A percentile compares a stretch with the other conserved stretches of the same genome.
phyloP scores from a whole-genome alignment of 2,329 filamentous ascomycete species.

The Colletotrichum sp. region DNA sequence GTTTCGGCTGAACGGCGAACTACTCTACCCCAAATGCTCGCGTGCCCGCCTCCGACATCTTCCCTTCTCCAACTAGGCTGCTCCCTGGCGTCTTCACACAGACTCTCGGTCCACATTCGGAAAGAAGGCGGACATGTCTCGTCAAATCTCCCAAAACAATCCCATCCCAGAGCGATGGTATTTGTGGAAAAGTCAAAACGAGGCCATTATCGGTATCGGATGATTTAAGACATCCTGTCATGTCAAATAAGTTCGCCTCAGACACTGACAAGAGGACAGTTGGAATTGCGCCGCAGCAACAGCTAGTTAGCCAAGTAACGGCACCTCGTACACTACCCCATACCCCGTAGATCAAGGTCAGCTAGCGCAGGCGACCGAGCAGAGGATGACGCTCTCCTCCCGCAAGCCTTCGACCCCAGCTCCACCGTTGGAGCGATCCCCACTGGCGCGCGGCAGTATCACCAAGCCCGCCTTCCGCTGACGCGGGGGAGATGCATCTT shows the following conservation, averaged over 20 bases:
- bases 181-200: background rate
- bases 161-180: background rate
- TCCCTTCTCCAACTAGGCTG: background rate
- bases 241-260: background rate
- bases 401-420: background rate
- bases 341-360: constrained; percentile 1
- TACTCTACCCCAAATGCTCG: background rate
- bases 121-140: background rate
- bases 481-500: background rate
- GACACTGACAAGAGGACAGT: background rate
- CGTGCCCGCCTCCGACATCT: background rate
- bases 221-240: background rate
- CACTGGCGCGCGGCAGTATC: background rate
- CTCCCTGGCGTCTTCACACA: background rate
- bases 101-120: background rate
- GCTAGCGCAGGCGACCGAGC: background rate
- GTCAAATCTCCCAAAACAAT: background rate
- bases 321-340: background rate
- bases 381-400: background rate
- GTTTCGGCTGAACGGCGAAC: constrained; percentile 1
- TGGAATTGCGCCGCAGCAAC: background rate
- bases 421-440: background rate
- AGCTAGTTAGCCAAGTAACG: background rate
- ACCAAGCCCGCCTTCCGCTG: background rate
- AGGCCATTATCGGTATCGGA: background rate